Base-by-base conservation (phyloP, 345 rosid genomes). In the Kernera saxatilis region DNA sequence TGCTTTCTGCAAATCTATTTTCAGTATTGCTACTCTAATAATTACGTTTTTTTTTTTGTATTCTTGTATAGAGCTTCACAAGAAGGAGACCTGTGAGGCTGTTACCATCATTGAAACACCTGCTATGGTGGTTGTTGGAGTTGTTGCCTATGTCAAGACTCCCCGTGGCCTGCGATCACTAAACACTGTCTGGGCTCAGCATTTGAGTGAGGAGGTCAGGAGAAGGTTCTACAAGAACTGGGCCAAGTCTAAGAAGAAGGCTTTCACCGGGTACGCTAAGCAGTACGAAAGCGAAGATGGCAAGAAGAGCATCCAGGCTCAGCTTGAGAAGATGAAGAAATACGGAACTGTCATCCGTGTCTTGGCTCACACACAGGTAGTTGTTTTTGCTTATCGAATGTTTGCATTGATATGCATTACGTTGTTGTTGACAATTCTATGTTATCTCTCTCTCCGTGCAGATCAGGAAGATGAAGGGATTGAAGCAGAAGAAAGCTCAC, bases 141-240 rank as follows among this genome's bases (percentile, higher is more conserved):
- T 91, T 74, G 97, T 91, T 40, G 97, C 90, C 15, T 91, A 91
- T 26, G 83, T 88, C 33, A 88, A 82, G 78, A 88, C 96, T 0
- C 93, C 97, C 1, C 82, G 88, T 61, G 97, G 93, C 7, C 85
- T 91, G 2, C 83, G 96, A 5, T 56, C 91, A 0, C 59, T 91
- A 83, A 85, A 80, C 86, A 91, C 97, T 13, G 93, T 91, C 5
- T 91, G 97, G 97, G 96, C 97, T 15, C 96, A 91, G 84, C 96
- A 91, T 70, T 75, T 91, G 67, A 91, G 91, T 14, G 96, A 91
- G 83, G 97, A 88, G 55, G 82, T 91, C 10, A 91, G 75, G 49
- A 78, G 97, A 55, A 83, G 97, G 82, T 91, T 91, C 83, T 88
- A 91, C 80, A 91, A 86, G 90, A 83, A 88, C 82, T 91, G 93